Evolutionary conservation across 441 rosid genomes (phyloP).

Genomic region (Kokia cookei): DNA sequence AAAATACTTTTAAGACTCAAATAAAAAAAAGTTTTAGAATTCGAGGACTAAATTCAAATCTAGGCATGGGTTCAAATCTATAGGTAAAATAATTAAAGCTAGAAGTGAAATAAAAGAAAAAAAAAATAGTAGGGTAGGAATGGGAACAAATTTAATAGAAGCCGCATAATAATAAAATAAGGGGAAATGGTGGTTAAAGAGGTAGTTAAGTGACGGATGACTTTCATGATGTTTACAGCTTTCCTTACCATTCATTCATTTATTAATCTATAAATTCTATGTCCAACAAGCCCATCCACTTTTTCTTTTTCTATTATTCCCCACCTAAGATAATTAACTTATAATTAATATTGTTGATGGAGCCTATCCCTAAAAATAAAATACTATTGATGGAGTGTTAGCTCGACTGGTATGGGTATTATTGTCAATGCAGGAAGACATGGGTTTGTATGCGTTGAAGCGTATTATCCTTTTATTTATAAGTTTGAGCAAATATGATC

Average conservation of each 20-base stretch:
- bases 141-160: neutral
- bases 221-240: neutral
- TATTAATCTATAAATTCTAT: neutral
- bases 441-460: no score
- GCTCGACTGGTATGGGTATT: no score
- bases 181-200: neutral
- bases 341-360: fast-evolving
- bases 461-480: no score
- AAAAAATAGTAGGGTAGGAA: neutral
- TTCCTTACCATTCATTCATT: neutral
- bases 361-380: no score
- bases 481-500: fast-evolving
- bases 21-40: no score
- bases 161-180: neutral
- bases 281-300: neutral
- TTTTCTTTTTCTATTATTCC: neutral
- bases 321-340: neutral
- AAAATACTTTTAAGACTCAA: no score
- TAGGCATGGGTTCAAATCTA: no score
- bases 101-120: neutral
- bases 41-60: no score
- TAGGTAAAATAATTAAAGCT: neutral
- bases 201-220: neutral
- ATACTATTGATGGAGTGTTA: fast-evolving
- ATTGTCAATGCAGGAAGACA: fast-evolving